Base-by-base conservation (phyloP, 495 filamentous ascomycete species). In the Neurospora tetraspora region DNA sequence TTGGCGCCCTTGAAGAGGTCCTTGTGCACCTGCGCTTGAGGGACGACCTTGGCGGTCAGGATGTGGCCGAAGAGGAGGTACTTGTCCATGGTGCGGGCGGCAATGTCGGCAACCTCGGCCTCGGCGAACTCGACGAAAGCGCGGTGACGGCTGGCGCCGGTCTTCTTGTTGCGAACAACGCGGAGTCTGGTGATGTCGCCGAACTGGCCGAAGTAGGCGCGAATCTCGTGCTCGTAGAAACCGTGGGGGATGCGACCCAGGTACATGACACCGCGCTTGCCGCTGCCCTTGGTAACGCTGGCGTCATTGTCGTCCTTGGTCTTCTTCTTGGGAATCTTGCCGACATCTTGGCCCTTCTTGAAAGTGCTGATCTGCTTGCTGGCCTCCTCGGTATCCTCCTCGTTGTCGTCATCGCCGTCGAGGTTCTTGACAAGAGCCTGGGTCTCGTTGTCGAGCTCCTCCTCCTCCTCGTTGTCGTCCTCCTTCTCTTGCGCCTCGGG, bases 161-260 rank as follows among this genome's bases (percentile, higher is more conserved):
- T 98, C 79, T 91, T 90, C 76, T 89, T 90, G 86, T 97, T 98
- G 73, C 96, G 92, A 5, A 94, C 96, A 42, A 99, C 88, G 74
- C 95, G 90, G 39, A 99, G 88, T 69, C 88, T 88, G 69, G 85
- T 88, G 76, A 99, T 93, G 3, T 88, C 84, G 79, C 96, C 96
- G 78, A 99, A 99, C 81, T 98, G 96, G n/a, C 89, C 87, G 79
- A 98, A 98, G 85, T 98, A 99, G 65, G 88, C 86, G 69, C 89
- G 89, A 92, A 99, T 97, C 82, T 98, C 91, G 78, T 93, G 88
- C 83, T 98, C 96, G 86, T 94, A 98, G 87, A 99, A 98, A 82
- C 96, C 96, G 74, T 89, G 95, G 27, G 95, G 95, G 69, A 97
- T 91, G 70, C 92, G 92, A 43, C 92, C 94, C 77, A 99, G 84